A percentile compares a stretch with the other conserved stretches of the same genome.
phyloP scores from a whole-genome alignment of 345 rosid species.

The Sapria himalayana region DNA sequence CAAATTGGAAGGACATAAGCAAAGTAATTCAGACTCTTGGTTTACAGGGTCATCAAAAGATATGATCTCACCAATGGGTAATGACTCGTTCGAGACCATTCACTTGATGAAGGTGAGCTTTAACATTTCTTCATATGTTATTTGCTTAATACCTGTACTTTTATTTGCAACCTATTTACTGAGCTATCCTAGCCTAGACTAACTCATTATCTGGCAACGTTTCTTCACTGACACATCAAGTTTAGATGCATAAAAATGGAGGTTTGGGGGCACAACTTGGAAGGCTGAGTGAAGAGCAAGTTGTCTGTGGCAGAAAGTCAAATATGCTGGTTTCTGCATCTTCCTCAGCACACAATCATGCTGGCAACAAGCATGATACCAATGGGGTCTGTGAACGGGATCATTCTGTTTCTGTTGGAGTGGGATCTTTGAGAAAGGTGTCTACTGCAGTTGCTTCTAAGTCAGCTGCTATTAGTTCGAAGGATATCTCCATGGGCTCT shows the following conservation, averaged over 20 bases:
- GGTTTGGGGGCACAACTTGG: conserved; percentile 25
- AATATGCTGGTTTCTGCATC: conserved; percentile 31
- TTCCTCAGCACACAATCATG: conserved; percentile 25
- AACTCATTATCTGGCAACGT: too few species aligned
- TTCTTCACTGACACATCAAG: conserved; percentile 1
- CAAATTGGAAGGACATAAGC: conserved; percentile 45
- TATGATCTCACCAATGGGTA: conserved; percentile 17
- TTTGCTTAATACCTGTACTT: too few species aligned
- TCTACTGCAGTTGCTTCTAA: conserved; percentile 37
- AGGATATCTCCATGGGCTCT: conserved; percentile 32
- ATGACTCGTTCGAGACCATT: conserved; percentile 46
- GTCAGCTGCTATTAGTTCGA: conserved; percentile 41
- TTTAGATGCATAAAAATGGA: conserved; percentile 48
- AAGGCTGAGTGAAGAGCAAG: conserved; percentile 38
- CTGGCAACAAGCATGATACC: conserved; percentile 24
- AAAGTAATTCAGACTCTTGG: conserved; percentile 53
- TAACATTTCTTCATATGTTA: conserved; percentile 2
- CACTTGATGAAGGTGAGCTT: conserved; percentile 59
- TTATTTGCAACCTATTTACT: too few species aligned
- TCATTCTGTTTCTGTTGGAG: conserved; percentile 19
- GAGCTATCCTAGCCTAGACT: too few species aligned
- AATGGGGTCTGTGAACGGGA: conserved; percentile 33
- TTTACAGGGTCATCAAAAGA: conserved; percentile 24
- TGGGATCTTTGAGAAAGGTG: too few species aligned
- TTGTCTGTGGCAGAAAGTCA: conserved; percentile 19